These are phyloP conservation scores for Axilococcus clingmanii DNA, from an alignment of 139 green algal genomes.

Conservation along the genomic window DNA sequence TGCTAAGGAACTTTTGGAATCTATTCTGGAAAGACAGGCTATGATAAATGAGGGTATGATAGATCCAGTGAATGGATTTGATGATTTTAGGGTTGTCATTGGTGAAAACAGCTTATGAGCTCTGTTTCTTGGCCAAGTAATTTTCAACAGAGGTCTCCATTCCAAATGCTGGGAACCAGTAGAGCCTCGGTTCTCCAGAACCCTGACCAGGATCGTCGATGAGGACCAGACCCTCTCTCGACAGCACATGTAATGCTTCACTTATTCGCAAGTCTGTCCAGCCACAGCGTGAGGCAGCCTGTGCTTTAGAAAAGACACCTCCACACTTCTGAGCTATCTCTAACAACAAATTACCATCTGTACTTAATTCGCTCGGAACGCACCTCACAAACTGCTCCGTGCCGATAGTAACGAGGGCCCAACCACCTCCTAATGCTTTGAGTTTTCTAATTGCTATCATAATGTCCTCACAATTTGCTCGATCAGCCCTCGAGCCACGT, in stretches of 20 bases:
- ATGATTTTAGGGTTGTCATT: constrained; percentile 69
- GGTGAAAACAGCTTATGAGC: constrained; percentile 40
- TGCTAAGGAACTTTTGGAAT: constrained; percentile 34
- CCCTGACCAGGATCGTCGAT: constrained; percentile 50
- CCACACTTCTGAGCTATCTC: constrained; percentile 41
- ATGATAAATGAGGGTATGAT: constrained; percentile 18
- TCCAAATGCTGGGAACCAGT: constrained; percentile 22
- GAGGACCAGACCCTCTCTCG: constrained; percentile 60
- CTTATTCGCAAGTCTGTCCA: constrained; percentile 21
- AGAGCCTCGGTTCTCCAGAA: constrained; percentile 9
- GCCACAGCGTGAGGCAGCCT: background rate
- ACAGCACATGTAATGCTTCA: constrained; percentile 21
- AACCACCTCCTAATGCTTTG: constrained; percentile 58
- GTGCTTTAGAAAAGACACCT: constrained; percentile 10
- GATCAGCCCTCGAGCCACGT: constrained; percentile 42
- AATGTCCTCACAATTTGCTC: constrained; percentile 62
- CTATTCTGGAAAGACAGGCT: constrained; percentile 44
- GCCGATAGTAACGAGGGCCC: constrained; percentile 56
- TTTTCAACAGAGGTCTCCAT: constrained; percentile 5
- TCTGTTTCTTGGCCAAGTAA: too few species aligned
- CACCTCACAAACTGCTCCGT: constrained; percentile 48
- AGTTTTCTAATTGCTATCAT: constrained; percentile 71
- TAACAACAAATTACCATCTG: constrained; percentile 67
- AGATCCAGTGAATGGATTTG: constrained; percentile 48
- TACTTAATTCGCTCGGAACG: constrained; percentile 73